Evolutionary conservation across 805 yeast genomes (phyloP).

Genomic region (Komagataella pastoris): DNA sequence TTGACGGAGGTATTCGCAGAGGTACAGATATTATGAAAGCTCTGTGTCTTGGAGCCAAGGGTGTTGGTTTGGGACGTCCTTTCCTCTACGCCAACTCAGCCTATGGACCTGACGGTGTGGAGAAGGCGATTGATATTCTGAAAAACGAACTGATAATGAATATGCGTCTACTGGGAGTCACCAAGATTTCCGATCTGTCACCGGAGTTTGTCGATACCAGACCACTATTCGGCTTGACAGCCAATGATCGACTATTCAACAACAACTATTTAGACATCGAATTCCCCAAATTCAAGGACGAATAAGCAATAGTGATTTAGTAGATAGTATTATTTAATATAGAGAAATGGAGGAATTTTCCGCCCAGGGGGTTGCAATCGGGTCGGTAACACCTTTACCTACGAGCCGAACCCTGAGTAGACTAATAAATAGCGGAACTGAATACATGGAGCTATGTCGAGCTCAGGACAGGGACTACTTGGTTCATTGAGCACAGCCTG

Average conservation of each 20-base stretch:
- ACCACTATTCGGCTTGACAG: slow-evolving; percentile 17
- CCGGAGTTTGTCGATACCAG: slow-evolving; percentile 47
- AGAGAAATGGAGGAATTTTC: too few relatives aligned
- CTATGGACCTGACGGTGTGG: slow-evolving; percentile 55
- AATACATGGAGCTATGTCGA: too few relatives aligned
- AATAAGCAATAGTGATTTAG: slow-evolving; percentile 3
- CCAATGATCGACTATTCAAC: slow-evolving; percentile 17
- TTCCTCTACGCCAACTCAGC: slow-evolving; percentile 49
- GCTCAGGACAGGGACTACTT: too few relatives aligned
- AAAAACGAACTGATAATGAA: slow-evolving; percentile 62
- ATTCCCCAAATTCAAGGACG: slow-evolving; percentile 16
- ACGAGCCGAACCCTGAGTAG: too few relatives aligned
- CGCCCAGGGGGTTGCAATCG: too few relatives aligned
- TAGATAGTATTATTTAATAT: too few relatives aligned
- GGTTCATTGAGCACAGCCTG: too few relatives aligned
- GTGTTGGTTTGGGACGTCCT: slow-evolving; percentile 62
- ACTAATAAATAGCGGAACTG: too few relatives aligned
- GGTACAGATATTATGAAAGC: slow-evolving; percentile 59
- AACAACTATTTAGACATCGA: slow-evolving; percentile 15
- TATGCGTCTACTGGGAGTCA: slow-evolving; percentile 72
- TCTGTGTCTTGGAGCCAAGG: slow-evolving; percentile 54
- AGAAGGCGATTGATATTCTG: slow-evolving; percentile 44
- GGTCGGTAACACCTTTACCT: too few relatives aligned
- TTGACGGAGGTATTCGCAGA: slow-evolving; percentile 62
- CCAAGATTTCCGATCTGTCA: slow-evolving; percentile 42